A percentile compares a stretch with the other conserved stretches of the same genome.
These are phyloP conservation scores for Globisporangium apiculatum DNA, from an alignment of 352 stramenopile species.

Conservation along the genomic window DNA sequence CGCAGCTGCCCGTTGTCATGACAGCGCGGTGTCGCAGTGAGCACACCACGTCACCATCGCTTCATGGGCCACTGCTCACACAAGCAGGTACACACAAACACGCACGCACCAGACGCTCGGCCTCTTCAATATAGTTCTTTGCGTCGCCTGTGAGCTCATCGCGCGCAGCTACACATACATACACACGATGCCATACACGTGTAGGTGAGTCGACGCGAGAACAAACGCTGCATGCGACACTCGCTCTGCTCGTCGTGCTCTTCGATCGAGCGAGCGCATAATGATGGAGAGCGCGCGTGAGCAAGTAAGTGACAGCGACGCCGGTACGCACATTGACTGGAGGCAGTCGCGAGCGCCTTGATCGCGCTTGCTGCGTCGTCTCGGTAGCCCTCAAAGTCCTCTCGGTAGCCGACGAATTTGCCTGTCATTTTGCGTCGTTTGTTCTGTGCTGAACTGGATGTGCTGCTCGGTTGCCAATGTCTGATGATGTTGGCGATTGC, in stretches of 20 bases:
- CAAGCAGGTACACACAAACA: not conserved
- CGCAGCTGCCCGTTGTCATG: slow-evolving; percentile 31
- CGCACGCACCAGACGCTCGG: slow-evolving; percentile 53
- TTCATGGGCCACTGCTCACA: no score
- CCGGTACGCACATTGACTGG: slow-evolving; percentile 10
- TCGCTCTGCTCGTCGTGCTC: not conserved
- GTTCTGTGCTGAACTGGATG: not conserved
- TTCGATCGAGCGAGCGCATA: not conserved
- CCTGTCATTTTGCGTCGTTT: slow-evolving; percentile 46
- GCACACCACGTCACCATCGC: no score
- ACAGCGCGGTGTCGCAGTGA: not conserved
- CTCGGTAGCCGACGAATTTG: slow-evolving; percentile 63
- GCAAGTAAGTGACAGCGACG: not conserved
- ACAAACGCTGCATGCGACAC: not conserved
- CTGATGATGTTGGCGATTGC: no score
- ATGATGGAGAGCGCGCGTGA: not conserved
- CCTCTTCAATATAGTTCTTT: slow-evolving; percentile 59
- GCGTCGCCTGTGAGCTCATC: slow-evolving; percentile 42
- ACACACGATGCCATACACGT: not conserved
- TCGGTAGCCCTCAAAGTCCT: slow-evolving; percentile 77
- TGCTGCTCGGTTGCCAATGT: not conserved
- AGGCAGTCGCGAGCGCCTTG: slow-evolving; percentile 38
- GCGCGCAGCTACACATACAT: slow-evolving; percentile 22
- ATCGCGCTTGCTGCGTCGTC: slow-evolving; percentile 64
- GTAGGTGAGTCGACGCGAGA: not conserved